A percentile compares a stretch with the other conserved stretches of the same genome.
These are phyloP conservation scores for Bromus sterilis DNA, from an alignment of 176 grass and related monocot genomes.

Conservation along the genomic window DNA sequence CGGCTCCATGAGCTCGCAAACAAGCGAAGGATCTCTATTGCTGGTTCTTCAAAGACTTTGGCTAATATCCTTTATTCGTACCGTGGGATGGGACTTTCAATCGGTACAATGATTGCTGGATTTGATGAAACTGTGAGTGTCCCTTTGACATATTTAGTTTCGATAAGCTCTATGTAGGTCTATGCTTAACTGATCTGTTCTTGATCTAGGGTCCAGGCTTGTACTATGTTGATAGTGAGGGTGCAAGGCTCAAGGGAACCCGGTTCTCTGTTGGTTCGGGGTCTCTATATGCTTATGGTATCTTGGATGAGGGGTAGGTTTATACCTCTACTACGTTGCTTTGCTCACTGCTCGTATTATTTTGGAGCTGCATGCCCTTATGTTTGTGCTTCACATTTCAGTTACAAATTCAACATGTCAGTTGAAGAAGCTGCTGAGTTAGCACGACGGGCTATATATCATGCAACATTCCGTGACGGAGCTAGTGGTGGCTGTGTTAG, in stretches of 20 bases:
- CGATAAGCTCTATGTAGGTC: background rate
- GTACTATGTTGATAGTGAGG: conserved; percentile 98
- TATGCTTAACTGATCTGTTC: background rate
- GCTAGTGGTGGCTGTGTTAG: conserved; percentile 89
- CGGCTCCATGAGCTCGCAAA: conserved; percentile 88
- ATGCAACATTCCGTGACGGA: conserved; percentile 84
- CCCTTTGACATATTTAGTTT: background rate
- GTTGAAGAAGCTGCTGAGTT: conserved; percentile 74
- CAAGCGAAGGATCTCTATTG: conserved; percentile 85
- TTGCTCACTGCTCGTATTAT: background rate
- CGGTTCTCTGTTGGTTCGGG: conserved; percentile 95
- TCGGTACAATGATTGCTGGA: conserved; percentile 97
- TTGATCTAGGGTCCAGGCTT: conserved; percentile 77
- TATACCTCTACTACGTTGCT: background rate
- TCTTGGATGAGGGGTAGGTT: conserved; percentile 75
- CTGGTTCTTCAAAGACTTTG: conserved; percentile 80
- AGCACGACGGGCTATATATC: conserved; percentile 81
- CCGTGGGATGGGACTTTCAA: conserved; percentile 82
- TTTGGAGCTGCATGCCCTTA: background rate
- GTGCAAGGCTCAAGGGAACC: conserved; percentile 73
- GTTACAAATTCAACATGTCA: conserved; percentile 76
- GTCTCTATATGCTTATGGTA: conserved; percentile 87
- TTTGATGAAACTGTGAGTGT: conserved; percentile 82
- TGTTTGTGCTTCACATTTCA: conserved; percentile 25
- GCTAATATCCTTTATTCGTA: conserved; percentile 91